Evolutionary conservation across 192 early-diverging fungal genomes (phyloP).

Genomic region (Backusella luteola): DNA sequence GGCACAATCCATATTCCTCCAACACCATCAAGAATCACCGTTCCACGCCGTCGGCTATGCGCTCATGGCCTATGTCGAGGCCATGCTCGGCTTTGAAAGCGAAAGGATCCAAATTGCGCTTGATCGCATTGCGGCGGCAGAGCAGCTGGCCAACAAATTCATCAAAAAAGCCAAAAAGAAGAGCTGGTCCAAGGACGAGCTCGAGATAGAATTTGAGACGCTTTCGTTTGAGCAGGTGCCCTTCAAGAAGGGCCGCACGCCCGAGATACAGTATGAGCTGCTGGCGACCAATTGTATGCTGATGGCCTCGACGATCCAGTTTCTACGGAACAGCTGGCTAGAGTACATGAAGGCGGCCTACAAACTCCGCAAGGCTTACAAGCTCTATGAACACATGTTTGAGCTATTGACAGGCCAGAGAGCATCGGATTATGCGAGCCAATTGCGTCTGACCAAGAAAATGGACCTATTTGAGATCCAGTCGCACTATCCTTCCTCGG

Average conservation of each 20-base stretch:
- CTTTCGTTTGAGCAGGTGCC: not conserved
- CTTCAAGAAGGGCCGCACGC: not conserved
- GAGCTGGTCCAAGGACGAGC: not conserved
- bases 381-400: constrained; percentile 37
- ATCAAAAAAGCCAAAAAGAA: constrained; percentile 5
- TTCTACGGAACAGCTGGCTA: constrained; percentile 33
- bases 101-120: constrained; percentile 29
- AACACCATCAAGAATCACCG: constrained; percentile 29
- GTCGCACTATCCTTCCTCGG: not conserved
- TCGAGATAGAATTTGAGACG: not conserved
- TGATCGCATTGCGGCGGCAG: constrained; percentile 22
- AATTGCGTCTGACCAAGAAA: constrained; percentile 7
- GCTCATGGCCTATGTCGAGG: constrained; percentile 38
- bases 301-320: constrained; percentile 39
- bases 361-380: constrained; percentile 38
- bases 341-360: constrained; percentile 38
- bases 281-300: constrained; percentile 37
- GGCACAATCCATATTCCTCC: constrained; percentile 28
- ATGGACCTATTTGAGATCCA: not conserved
- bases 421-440: constrained; percentile 28
- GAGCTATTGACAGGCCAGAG: constrained; percentile 28
- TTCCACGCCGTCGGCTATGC: constrained; percentile 41
- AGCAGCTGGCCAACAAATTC: constrained; percentile 21
- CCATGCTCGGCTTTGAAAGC: constrained; percentile 36
- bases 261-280: constrained; percentile 28